Evolutionary conservation across 345 rosid genomes (phyloP).

Genomic region (Iberis pinnata): DNA sequence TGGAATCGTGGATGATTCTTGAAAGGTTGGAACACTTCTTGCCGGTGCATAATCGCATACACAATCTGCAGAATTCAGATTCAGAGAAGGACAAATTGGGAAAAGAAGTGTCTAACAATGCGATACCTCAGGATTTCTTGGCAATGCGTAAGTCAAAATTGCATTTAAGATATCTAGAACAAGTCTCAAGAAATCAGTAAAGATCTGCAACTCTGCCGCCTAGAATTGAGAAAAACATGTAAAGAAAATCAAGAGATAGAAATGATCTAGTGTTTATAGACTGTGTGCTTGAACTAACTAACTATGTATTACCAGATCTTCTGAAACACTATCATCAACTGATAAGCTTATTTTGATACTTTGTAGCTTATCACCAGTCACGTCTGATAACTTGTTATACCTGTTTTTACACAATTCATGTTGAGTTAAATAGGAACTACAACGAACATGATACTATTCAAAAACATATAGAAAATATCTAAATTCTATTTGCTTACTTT

Average conservation of each 20-base stretch:
- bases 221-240: conserved; percentile 30
- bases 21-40: conserved; percentile 92
- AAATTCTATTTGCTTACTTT: conserved; percentile 47
- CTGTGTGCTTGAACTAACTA: conserved; percentile 10
- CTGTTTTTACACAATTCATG: conserved; percentile 36
- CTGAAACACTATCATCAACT: conserved; percentile 49
- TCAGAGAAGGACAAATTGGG: neutral
- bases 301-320: conserved; percentile 60
- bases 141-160: conserved; percentile 83
- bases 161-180: conserved; percentile 94
- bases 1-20: conserved; percentile 78
- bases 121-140: conserved; percentile 92
- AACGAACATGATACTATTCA: conserved; percentile 5
- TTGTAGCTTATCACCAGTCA: conserved; percentile 48
- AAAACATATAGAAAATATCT: neutral
- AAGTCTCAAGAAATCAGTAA: conserved; percentile 89
- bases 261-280: conserved; percentile 1
- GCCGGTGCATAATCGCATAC: conserved; percentile 92
- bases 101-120: neutral
- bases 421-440: conserved; percentile 10
- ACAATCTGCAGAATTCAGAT: conserved; percentile 51
- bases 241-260: conserved; percentile 8
- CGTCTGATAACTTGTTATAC: conserved; percentile 81
- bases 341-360: conserved; percentile 38
- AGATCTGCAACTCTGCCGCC: conserved; percentile 92